A percentile compares a stretch with the other conserved stretches of the same genome.
phyloP scores from a whole-genome alignment of 352 stramenopile species.

The Elongisporangium prolatum region DNA sequence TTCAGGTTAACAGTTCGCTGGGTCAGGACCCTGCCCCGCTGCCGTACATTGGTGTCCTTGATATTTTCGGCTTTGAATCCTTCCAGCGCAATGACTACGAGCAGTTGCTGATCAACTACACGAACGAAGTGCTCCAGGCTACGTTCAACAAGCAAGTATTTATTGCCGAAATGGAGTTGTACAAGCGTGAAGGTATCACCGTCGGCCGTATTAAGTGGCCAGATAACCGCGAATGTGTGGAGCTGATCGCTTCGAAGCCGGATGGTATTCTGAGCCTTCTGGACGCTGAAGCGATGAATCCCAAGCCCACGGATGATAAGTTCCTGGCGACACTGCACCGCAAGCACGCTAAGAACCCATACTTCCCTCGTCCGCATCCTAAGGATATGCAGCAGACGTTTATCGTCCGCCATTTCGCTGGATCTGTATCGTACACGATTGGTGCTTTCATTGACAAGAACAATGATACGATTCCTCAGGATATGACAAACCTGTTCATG shows the following conservation, averaged over 20 bases:
- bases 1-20: conserved; percentile 87
- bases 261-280: conserved; percentile 79
- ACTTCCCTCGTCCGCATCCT: conserved; percentile 80
- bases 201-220: conserved; percentile 89
- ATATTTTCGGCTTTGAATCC: conserved; percentile 91
- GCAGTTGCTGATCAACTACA: conserved; percentile 90
- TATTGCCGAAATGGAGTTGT: conserved; percentile 87
- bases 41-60: conserved; percentile 88
- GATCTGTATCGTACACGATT: conserved; percentile 87
- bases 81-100: conserved; percentile 91
- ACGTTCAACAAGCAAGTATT: conserved; percentile 90
- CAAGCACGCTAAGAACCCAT: conserved; percentile 78
- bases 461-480: conserved; percentile 84
- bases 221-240: conserved; percentile 90
- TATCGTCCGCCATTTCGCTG: conserved; percentile 88
- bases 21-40: conserved; percentile 70
- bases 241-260: conserved; percentile 81
- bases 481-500: conserved; percentile 82
- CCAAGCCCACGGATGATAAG: conserved; percentile 86
- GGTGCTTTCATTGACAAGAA: conserved; percentile 91
- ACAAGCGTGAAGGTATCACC: conserved; percentile 89
- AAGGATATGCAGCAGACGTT: conserved; percentile 90
- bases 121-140: conserved; percentile 84
- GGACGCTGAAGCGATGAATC: conserved; percentile 87
- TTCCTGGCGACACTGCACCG: conserved; percentile 82